These are phyloP conservation scores for Beauveria asiatica DNA, from an alignment of 2,329 filamentous ascomycete species.

Conservation along the genomic window DNA sequence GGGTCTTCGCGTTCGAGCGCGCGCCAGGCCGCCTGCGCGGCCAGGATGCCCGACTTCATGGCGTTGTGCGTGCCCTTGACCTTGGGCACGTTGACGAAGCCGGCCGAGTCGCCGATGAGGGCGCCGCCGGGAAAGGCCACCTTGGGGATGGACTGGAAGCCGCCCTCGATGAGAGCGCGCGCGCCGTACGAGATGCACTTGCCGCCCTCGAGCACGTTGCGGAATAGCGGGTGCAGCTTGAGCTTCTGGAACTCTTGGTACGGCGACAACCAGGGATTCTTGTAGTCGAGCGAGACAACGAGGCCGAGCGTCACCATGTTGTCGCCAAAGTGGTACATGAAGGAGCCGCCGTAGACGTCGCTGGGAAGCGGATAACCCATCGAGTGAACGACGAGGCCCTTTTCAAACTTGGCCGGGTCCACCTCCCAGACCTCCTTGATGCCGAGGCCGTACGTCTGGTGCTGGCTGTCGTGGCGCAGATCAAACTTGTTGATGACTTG, in stretches of 20 bases:
- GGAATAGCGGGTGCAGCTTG: conserved; percentile 94
- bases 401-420: conserved; percentile 81
- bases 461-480: conserved; percentile 76
- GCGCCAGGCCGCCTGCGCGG: conserved; percentile 79
- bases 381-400: conserved; percentile 77
- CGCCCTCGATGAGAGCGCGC: conserved; percentile 83
- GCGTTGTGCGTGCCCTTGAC: conserved; percentile 97
- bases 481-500: conserved; percentile 93
- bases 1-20: conserved; percentile 53
- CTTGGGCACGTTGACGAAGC: conserved; percentile 95
- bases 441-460: conserved; percentile 90
- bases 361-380: conserved; percentile 85
- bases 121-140: conserved; percentile 93
- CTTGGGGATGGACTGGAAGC: conserved; percentile 96
- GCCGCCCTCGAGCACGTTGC: conserved; percentile 78
- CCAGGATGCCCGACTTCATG: conserved; percentile 95
- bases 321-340: conserved; percentile 99
- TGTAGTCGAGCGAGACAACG: conserved; percentile 89
- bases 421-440: conserved; percentile 98
- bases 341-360: conserved; percentile 94
- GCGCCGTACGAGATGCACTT: conserved; percentile 97
- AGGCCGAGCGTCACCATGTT: conserved; percentile 89
- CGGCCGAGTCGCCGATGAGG: conserved; percentile 90
- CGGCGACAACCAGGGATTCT: conserved; percentile 92
- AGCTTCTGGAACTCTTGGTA: conserved; percentile 97